Evolutionary conservation across 2,329 filamentous ascomycete species (phyloP), one percentile per base, ranked within the genome.

Genomic region (Trichophyton benhamiae): DNA sequence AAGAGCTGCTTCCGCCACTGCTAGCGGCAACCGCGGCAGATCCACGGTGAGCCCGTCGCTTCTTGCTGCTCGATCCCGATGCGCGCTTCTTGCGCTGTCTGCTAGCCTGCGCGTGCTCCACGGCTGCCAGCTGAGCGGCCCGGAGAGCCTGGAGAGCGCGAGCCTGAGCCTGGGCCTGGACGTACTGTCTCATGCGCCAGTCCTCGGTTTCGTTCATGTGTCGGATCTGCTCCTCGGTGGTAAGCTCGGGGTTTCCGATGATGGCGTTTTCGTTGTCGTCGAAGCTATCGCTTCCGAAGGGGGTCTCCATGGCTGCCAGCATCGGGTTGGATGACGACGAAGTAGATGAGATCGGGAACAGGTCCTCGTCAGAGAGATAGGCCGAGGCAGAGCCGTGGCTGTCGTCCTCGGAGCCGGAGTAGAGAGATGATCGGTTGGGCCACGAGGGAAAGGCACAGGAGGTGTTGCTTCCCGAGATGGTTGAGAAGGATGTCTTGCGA

Each of bases 371-470:
- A 11, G 75, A 76, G 30, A 76, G 72, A 59, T 74, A 76, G 53
- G 75, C 72, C 63, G 49, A 53, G 49, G 49, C 74, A 57, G 71
- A 69, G 55, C 33, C 41, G 30, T n/a, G 15, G 27, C 49, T 25
- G 6, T 65, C 70, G 1, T 68, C 69, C 13, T 70, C 68, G 2
- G 72, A 69, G 52, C 72, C 68, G 60, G 66, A 66, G 63, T 72
- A 68, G 20, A 77, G 70, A 7, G 73, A 73, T 1, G 72, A 68
- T 3, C 75, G 67, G 68, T 76, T 76, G 53, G 75, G 75, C 75
- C 75, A 77, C 3, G 75, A 76, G 7, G 75, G 75, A 58, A 76
- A 77, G 3, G 75, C 75, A 63, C 75, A 77, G 59, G 73, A 70
- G 30, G 71, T 74, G 67, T 70, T 74, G 68, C 73, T 70, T 6